Evolutionary conservation across 352 stramenopile species (phyloP), one percentile per base, ranked within the genome.

Genomic region (Phytophthora litchii): DNA sequence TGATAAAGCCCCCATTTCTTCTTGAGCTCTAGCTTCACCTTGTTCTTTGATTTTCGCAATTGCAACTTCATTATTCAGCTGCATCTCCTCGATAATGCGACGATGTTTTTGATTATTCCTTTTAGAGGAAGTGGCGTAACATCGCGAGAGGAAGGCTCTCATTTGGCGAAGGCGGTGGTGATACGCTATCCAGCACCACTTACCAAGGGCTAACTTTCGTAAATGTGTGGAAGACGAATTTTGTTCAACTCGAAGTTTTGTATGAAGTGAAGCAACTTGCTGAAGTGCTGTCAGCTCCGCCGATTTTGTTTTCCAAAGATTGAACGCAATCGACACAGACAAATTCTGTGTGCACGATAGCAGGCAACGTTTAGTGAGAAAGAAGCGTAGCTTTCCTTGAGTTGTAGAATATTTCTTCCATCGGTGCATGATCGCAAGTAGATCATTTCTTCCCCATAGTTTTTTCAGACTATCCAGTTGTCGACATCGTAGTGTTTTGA

Each of bases 101-200:
- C 21, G 38, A 29, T 72, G 51, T 14, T 40, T 55, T 42, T 16
- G 41, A 17, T 42, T 19, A 16, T 43, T 60, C 1, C 25, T 56
- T 40, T 52, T 45, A 3, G 43, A 56, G 3, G 58, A 72, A 3
- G 58, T 41, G 0, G 51, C 21, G 27, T 67, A 65, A 16, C 61
- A 81, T 7, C 47, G 49, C 2, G 63, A 67, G 8, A 84, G 45
- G 35, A 86, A 86, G 11, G 37, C 23, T 19, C 70, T 49, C 54
- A 91, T 70, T 17, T 60, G 42, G 0, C 63, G 27, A 14, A 81
- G 49, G 0, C 65, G 64, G 10, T 56, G 37, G 2, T 60, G n/a
- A 40, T 91, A 89, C 7, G 77, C 71, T 46, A 58, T 64, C 81
- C 81, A 91, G 13, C 61, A 75, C 69, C 69, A 83, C 40, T 80